phyloP scores from a whole-genome alignment of 345 rosid genomes.

The Aurinia saxatilis region DNA sequence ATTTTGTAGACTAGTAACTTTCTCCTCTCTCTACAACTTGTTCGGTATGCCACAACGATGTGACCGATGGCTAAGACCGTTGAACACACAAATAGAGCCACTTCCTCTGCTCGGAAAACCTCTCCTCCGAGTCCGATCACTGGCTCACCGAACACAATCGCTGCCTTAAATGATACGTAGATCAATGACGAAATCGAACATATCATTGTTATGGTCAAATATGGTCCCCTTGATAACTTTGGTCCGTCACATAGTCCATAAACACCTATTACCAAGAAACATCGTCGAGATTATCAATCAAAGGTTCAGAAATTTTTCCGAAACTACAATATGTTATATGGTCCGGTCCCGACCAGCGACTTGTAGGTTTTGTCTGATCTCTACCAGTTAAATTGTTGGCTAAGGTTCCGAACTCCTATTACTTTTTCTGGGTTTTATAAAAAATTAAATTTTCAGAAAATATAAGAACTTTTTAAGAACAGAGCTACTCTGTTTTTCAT shows the following conservation, averaged over 20 bases:
- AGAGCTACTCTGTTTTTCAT: neutral
- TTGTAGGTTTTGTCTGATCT: no score
- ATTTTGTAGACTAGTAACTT: slow-evolving; percentile 87
- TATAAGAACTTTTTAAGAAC: no score
- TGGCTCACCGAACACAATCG: slow-evolving; percentile 46
- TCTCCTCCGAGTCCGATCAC: slow-evolving; percentile 33
- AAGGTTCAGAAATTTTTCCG: no score
- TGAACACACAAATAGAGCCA: slow-evolving; percentile 66
- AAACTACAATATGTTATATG: no score
- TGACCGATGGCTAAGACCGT: slow-evolving; percentile 64
- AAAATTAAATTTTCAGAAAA: no score
- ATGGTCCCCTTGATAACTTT: slow-evolving; percentile 68
- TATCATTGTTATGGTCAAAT: slow-evolving; percentile 56
- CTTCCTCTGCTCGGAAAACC: slow-evolving; percentile 45
- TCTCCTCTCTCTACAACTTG: slow-evolving; percentile 86
- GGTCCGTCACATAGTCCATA: slow-evolving; percentile 89
- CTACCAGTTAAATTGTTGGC: no score
- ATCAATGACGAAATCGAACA: slow-evolving; percentile 66
- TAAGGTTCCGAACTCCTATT: no score
- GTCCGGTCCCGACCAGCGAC: no score
- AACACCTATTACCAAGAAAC: slow-evolving; percentile 45
- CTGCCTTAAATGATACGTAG: slow-evolving; percentile 68
- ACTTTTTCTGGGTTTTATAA: no score
- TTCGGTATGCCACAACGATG: slow-evolving; percentile 68
- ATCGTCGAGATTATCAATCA: no score